Base-by-base conservation (phyloP, 441 rosid genomes). In the Erodium trifolium region DNA sequence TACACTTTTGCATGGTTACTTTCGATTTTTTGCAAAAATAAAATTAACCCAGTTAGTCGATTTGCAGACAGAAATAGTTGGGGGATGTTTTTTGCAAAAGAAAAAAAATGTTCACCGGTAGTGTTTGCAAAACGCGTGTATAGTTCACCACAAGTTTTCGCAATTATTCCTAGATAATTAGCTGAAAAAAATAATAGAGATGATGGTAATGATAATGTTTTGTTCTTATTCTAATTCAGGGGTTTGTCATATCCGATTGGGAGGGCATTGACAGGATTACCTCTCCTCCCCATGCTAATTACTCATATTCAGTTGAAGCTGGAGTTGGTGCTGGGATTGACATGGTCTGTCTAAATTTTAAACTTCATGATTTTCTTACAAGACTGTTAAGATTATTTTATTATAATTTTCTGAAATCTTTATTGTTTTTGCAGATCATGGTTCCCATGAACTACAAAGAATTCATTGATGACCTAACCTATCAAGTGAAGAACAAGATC, bases 221-320 rank as follows among this genome's bases (percentile, higher is more conserved):
- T 43, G 11, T 7, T 43, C 3, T 43, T 10, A 8, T 12, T 43
- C 9, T n/a, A n/a, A 8, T 43, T 43, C 79, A 88, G 93, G 93
- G 93, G 62, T 86, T 88, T 77, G 89, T 88, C 62, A 86, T 86
- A 64, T 86, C 93, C 27, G 93, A 88, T 78, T 88, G 90, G 87
- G 79, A 86, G 76, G 93, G 93, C 11, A 78, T 88, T 70, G 90
- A 88, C 69, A 81, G 79, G 69, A 82, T 88, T 35, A 84, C 93
- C 34, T 69, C 83, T 49, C 87, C 87, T 49, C 82, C 85, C 1
- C 84, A 84, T 79, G 67, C 70, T 0, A 77, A 88, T 82, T 88
- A 84, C 73, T 79, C 86, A 43, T 86, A 82, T 70, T 88, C 93
- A 17, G 87, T 88, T 63, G 77, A 68, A 76, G 85, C 84, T 62